Evolutionary conservation across 495 filamentous ascomycete genomes (phyloP), one percentile per base, ranked within the genome.

Genomic region (Talaromyces wortmannii): DNA sequence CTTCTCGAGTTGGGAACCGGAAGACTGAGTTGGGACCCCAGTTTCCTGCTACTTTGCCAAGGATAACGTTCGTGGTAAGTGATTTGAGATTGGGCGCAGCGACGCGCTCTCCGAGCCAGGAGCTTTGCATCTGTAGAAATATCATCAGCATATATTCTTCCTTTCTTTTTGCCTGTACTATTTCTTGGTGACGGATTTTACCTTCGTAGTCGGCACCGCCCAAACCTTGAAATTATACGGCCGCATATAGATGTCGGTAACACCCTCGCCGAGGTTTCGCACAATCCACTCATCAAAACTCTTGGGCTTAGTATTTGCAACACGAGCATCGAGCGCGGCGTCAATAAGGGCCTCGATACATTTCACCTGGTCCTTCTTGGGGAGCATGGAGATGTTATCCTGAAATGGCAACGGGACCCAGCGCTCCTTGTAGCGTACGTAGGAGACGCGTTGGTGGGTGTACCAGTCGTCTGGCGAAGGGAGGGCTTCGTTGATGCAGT

Each of bases 191-290:
- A n/a, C n/a, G 5, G 8, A 33, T 6, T 13, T 33, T 53, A 97
- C 94, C 88, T 95, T 95, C 55, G 88, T 95, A 23, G 95, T 97
- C 36, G 95, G 94, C 64, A 97, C 92, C 55, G 94, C 95, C 94
- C 94, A 98, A 67, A 97, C 94, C 78, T 98, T 98, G 85, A 84
- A 97, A 83, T 98, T 98, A 82, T 98, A 98, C 45, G 94, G 94
- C 63, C 95, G 78, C 94, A 98, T 98, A 85, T 97, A 98, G 53
- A 92, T 76, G 71, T 98, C 85, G 56, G 94, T 92, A 59, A 98
- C 80, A 61, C 95, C 94, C 59, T 76, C 74, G 64, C 94, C 94
- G 81, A 90, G 92, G 76, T 84, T 94, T 55, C 92, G 84, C 58
- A 97, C 70, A 65, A 98, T 97, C 94, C 94, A 97, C 78, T 97